A percentile compares a stretch with the other conserved stretches of the same genome.
Conservation (phyloP, 2,329 filamentous ascomycete genomes). For the Chalara sp. region DNA sequence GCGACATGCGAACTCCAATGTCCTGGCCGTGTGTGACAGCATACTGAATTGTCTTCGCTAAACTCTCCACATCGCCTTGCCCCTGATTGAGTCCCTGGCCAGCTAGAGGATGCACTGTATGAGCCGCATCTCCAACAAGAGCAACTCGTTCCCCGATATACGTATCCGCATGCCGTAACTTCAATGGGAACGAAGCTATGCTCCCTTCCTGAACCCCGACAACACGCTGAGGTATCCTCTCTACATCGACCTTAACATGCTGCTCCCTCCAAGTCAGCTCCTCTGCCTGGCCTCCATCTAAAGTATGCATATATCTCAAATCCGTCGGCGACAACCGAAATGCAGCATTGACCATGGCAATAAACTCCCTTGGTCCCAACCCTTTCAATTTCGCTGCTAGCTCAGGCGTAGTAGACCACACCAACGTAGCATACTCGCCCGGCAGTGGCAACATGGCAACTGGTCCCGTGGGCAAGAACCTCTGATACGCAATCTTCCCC, state of each 20-base stretch:
- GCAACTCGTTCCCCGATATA: slow-evolving; percentile 89
- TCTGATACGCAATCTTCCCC: slow-evolving; percentile 79
- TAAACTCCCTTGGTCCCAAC: slow-evolving; percentile 65
- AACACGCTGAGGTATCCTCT: slow-evolving; percentile 58
- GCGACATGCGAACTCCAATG: slow-evolving; percentile 67
- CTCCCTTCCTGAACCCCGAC: slow-evolving; percentile 69
- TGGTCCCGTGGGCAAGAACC: slow-evolving; percentile 88
- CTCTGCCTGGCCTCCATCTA: slow-evolving; percentile 51
- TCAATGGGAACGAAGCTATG: slow-evolving; percentile 84
- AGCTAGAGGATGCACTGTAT: slow-evolving; percentile 89
- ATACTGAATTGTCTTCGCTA: slow-evolving; percentile 67
- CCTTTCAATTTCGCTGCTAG: slow-evolving; percentile 75
- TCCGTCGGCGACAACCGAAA: slow-evolving; percentile 79
- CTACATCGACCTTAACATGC: slow-evolving; percentile 52
- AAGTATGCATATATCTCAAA: slow-evolving; percentile 72
- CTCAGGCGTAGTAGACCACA: slow-evolving; percentile 87
- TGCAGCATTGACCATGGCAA: slow-evolving; percentile 85
- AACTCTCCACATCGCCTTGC: slow-evolving; percentile 77
- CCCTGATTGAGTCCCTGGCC: slow-evolving; percentile 94
- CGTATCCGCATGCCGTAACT: slow-evolving; percentile 86
- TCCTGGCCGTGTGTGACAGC: slow-evolving; percentile 82
- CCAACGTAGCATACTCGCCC: slow-evolving; percentile 73
- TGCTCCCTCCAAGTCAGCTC: slow-evolving; percentile 79
- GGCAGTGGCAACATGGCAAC: slow-evolving; percentile 88
- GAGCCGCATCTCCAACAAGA: slow-evolving; percentile 88